A percentile compares a stretch with the other conserved stretches of the same genome.
Conservation (phyloP, 2,329 filamentous ascomycete species). For the Stenocarpella maydis region DNA sequence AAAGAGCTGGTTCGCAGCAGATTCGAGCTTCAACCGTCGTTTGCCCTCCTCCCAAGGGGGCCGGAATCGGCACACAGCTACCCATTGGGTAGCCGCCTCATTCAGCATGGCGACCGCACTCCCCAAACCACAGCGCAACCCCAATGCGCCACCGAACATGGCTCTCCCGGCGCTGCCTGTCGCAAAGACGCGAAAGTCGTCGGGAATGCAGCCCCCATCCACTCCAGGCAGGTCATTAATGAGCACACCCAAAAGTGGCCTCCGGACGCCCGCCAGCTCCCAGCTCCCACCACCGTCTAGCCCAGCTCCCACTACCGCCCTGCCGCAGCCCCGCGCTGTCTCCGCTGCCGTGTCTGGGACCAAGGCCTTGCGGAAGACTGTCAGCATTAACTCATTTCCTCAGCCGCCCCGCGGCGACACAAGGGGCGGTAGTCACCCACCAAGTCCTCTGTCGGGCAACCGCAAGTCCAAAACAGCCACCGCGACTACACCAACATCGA, state of each 20-base stretch:
- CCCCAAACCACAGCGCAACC: constrained; percentile 72
- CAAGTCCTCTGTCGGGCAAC: constrained; percentile 62
- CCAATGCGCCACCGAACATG: constrained; percentile 74
- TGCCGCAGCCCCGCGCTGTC: constrained; percentile 64
- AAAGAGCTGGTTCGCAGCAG: background rate
- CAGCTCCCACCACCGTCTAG: constrained; percentile 58
- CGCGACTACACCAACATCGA: constrained; percentile 60
- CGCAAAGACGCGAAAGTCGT: constrained; percentile 72
- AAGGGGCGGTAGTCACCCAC: constrained; percentile 67
- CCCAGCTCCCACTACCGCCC: constrained; percentile 59
- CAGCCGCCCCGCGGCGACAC: constrained; percentile 79
- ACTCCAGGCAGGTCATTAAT: constrained; percentile 53
- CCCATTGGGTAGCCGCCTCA: constrained; percentile 31
- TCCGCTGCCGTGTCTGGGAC: constrained; percentile 62
- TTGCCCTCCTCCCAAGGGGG: background rate
- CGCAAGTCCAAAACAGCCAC: constrained; percentile 66
- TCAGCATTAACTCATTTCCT: constrained; percentile 94
- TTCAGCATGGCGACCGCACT: constrained; percentile 65
- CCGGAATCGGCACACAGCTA: constrained; percentile 18
- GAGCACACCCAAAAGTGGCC: constrained; percentile 63
- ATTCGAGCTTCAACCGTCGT: background rate
- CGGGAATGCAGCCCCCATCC: constrained; percentile 43
- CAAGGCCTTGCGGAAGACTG: constrained; percentile 81
- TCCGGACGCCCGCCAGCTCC: constrained; percentile 67
- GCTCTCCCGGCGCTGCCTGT: constrained; percentile 79